Conservation (phyloP, 495 filamentous ascomycete genomes). For the Talaromyces liani region DNA sequence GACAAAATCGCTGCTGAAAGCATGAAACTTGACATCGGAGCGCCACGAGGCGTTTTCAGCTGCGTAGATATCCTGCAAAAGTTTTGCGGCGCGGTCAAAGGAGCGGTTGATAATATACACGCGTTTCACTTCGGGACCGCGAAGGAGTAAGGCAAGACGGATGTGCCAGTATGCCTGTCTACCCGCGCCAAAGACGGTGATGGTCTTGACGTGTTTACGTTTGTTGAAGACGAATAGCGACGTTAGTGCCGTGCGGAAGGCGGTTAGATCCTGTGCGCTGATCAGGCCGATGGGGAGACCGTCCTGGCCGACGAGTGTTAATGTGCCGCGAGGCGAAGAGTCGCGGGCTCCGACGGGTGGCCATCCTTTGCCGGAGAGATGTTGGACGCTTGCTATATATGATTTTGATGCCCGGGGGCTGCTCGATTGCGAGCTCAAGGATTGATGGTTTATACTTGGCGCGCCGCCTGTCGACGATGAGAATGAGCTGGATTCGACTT, state of each 20-base stretch:
- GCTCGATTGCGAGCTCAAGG: conserved; percentile 14
- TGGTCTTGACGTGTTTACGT: conserved; percentile 59
- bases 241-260: conserved; percentile 86
- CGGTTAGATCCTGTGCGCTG: conserved; percentile 79
- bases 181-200: conserved; percentile 85
- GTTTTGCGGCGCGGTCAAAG: conserved; percentile 50
- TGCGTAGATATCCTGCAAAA: conserved; percentile 51
- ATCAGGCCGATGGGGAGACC: conserved; percentile 73
- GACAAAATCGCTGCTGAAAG: conserved; percentile 61
- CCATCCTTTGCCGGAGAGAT: conserved; percentile 19
- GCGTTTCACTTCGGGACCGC: conserved; percentile 61
- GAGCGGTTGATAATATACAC: conserved; percentile 75
- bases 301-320: conserved; percentile 62
- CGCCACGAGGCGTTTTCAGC: conserved; percentile 41
- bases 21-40: conserved; percentile 58
- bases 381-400: neutral
- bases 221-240: conserved; percentile 66
- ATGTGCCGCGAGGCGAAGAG: conserved; percentile 66
- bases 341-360: conserved; percentile 33
- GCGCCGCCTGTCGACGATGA: conserved; percentile 10
- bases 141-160: conserved; percentile 68
- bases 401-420: neutral
- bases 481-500: conserved; percentile 21
- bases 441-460: conserved; percentile 26
- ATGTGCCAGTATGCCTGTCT: conserved; percentile 93